Evolutionary conservation across 257 asterid species (phyloP), one percentile per base, ranked within the genome.

Genomic region (Solanum ossicruentum): DNA sequence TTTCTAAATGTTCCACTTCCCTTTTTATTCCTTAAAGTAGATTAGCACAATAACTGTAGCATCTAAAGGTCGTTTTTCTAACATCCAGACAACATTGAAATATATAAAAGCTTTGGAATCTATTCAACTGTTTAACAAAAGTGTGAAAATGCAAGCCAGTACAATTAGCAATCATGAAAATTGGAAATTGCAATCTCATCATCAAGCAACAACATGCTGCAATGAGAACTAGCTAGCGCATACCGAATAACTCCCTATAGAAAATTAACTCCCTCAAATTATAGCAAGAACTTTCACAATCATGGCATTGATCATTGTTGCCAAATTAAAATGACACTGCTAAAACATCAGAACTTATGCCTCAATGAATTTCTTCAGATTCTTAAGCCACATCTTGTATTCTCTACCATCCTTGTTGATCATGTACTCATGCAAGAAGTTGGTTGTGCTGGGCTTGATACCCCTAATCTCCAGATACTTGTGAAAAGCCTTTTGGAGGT

Each of bases 391-490:
- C 72, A 86, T 60, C 18, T 86, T 17, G 23, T 94, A 97, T 83
- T 97, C 99, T 67, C 87, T 93, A 81, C 85, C 70, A 56, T 97
- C 99, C 84, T 97, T 97, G 88, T 90, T 89, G 32, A 94, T 82
- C 98, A 97, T 94, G 88, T 91, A 95, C 81, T 89, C 97, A 1
- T 92, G 97, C 96, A 97, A 92, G 88, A 88, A 94, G 89, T 93
- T 94, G 39, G 98, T 94, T 3, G 95, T 87, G 88, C 94, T 92
- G 2, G 98, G 95, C 75, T 91, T 94, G 83, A 97, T 85, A 84
- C 98, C 99, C 88, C 98, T 89, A 11, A 92, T 88, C 89, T 97
- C 98, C 61, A 97, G 88, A 88, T 95, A 97, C 94, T 95, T 95
- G 91, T 89, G 95, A 91, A 97, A 97, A 56, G 98, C 97, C 90